These are phyloP conservation scores for Blastocystis hominis DNA, from an alignment of 352 stramenopile genomes.

Conservation along the genomic window DNA sequence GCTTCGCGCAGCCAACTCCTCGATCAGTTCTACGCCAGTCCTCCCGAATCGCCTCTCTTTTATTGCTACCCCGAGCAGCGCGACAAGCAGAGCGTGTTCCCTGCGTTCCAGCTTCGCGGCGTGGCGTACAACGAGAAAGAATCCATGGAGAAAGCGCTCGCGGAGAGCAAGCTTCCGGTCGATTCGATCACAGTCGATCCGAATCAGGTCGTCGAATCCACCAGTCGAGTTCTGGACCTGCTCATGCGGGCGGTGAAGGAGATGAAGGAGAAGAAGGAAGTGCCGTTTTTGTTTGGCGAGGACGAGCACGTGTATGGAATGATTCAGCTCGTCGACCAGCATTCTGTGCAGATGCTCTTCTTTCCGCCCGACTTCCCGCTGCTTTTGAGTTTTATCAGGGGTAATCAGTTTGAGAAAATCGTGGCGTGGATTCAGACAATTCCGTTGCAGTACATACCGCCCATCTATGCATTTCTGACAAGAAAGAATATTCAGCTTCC, in stretches of 20 bases:
- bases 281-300: not conserved
- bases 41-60: not conserved
- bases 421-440: constrained; percentile 35
- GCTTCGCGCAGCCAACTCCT: not conserved
- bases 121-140: not conserved
- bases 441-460: constrained; percentile 22
- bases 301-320: constrained; percentile 38
- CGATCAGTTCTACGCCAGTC: not conserved
- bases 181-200: not conserved
- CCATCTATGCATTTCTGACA: constrained; percentile 3
- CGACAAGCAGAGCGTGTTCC: not conserved
- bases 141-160: not conserved
- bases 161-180: not conserved
- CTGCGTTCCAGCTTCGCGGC: not conserved
- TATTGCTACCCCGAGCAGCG: constrained; percentile 30
- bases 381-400: not conserved
- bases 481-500: not conserved
- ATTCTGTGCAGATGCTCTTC: not conserved
- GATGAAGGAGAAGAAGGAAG: not conserved
- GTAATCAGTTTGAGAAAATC: not conserved
- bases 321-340: not conserved
- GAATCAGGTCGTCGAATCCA: not conserved
- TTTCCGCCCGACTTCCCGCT: constrained; percentile 30
- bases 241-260: not conserved
- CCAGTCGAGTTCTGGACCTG: not conserved